These are phyloP conservation scores for Brassica nigra DNA, from an alignment of 345 rosid genomes.

Conservation along the genomic window DNA sequence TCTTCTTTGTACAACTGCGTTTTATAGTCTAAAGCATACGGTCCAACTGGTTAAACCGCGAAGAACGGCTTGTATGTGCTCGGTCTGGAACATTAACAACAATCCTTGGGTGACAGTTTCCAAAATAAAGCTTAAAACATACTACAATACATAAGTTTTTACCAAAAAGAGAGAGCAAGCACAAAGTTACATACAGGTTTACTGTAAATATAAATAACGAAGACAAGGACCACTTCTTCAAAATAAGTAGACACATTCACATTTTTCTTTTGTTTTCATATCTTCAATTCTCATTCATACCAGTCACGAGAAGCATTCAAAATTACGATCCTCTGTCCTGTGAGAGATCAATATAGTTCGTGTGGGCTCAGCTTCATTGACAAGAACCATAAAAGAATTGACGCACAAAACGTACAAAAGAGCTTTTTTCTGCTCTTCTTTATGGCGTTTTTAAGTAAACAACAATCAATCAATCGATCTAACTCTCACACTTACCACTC, in stretches of 20 bases:
- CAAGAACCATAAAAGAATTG: neutral
- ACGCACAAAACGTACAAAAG: neutral
- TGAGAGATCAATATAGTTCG: neutral
- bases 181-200: neutral
- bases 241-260: neutral
- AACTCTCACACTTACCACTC: neutral
- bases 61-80: too few species aligned
- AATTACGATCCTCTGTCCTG: neutral
- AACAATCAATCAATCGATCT: slow-evolving; percentile 22
- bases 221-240: neutral
- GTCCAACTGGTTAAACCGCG: too few species aligned
- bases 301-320: slow-evolving; percentile 16
- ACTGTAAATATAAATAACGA: too few species aligned
- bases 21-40: too few species aligned
- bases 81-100: too few species aligned
- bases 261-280: neutral
- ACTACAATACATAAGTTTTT: too few species aligned
- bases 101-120: too few species aligned
- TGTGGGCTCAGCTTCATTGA: slow-evolving; percentile 6
- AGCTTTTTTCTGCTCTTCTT: neutral
- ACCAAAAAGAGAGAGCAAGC: neutral
- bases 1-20: too few species aligned
- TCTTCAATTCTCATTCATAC: slow-evolving; percentile 12
- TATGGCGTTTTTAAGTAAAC: slow-evolving; percentile 8
- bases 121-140: neutral